Evolutionary conservation across 129 eudicot species (phyloP), one percentile per base, ranked within the genome.

Genomic region (Apium graveolens): DNA sequence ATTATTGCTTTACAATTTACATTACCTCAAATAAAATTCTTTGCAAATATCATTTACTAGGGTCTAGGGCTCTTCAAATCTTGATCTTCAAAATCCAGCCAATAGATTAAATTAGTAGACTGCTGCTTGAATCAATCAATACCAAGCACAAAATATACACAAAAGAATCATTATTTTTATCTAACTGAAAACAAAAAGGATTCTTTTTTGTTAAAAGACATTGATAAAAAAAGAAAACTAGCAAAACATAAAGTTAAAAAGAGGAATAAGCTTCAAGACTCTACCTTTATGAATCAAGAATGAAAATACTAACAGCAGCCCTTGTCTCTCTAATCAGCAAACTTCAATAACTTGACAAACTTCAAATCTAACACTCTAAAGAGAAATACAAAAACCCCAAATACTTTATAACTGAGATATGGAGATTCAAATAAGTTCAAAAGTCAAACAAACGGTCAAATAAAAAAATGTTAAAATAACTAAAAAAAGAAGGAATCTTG

Each of bases 1-100:
- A 42, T 34, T 72, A 27, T 16, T 16, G 74, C 35, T 31, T n/a
- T n/a, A n/a, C n/a, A n/a, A n/a, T n/a, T n/a, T 27, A 24, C 16
- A 51, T 51, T 84, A 86, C 90, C 89, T 88, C 85, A 84, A 70
- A 78, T 76, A n/a, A 80, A 75, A 78, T 72, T 57, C 77, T 80
- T 62, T 78, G 81, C 76, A 76, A 76, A 79, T 27, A 74, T 57
- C 84, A 84, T 85, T 78, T 80, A 66, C 81, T 60, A 79, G 76
- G 72, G 38, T 38, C 48, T 44, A 44, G 48, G 17, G 48, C 16
- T 44, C 0, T 44, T 44, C n/a, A 0, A 44, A 44, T 73, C 74
- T 76, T 55, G 37, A 73, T 41, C 81, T 76, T 81, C 55, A 31
- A 80, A 80, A 66, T 57, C 83, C 78, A 85, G 80, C 80, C 65